A percentile compares a stretch with the other conserved stretches of the same genome.
Evolutionary conservation across 495 filamentous ascomycete species (phyloP).

Genomic region (Hypoxylon lenormandii): DNA sequence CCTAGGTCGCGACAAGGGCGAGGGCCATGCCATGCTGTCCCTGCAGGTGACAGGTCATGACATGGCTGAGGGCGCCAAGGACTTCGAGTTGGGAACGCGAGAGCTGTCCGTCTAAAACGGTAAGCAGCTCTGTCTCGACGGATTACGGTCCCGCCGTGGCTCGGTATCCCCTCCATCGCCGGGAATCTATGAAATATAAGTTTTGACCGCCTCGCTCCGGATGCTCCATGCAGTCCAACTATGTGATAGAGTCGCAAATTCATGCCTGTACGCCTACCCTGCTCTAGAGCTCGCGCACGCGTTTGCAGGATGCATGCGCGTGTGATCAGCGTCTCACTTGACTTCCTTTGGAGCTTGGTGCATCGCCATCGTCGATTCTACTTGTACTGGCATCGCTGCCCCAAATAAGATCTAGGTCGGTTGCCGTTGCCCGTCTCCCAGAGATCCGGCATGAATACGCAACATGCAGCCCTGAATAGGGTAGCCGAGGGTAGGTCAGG

Average conservation of each 20-base stretch:
- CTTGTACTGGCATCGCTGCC: neutral
- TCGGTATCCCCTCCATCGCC: too few relatives aligned
- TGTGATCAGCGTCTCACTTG: slow-evolving; percentile 7
- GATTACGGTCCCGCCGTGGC: neutral
- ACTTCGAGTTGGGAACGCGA: too few relatives aligned
- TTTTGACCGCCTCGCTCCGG: neutral
- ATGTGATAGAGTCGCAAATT: neutral
- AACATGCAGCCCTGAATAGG: neutral
- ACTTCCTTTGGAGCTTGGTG: neutral
- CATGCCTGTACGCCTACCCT: slow-evolving; percentile 1
- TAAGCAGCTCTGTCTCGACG: neutral
- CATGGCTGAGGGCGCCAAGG: too few relatives aligned
- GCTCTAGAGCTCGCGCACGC: neutral
- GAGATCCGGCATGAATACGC: neutral
- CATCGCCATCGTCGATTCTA: neutral
- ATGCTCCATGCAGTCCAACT: neutral
- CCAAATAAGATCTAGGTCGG: neutral
- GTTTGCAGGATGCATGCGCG: neutral
- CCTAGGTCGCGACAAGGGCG: neutral
- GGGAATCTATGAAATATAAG: too few relatives aligned
- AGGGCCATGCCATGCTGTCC: neutral
- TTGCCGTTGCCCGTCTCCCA: neutral
- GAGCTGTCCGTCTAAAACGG: too few relatives aligned
- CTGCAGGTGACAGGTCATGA: slow-evolving; percentile 1
- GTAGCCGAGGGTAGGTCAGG: slow-evolving; percentile 3